Conservation (phyloP, 78 protist genomes). For the Anaeramoeba flamelloides region DNA sequence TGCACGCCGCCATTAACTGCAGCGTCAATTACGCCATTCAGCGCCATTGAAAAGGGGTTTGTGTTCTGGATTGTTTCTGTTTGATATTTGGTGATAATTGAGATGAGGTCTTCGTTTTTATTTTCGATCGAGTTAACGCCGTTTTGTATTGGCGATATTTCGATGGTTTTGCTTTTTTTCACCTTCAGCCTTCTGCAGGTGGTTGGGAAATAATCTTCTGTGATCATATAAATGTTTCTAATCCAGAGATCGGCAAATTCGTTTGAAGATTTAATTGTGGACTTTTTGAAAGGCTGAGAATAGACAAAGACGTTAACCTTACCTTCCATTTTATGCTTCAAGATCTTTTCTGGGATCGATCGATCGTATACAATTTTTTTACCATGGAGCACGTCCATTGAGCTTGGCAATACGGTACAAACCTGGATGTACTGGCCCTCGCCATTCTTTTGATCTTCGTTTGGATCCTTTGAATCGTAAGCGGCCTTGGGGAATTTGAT, state of each 20-base stretch:
- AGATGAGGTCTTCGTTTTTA: slow-evolving; percentile 44
- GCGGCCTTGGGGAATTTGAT: slow-evolving; percentile 38
- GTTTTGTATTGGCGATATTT: slow-evolving; percentile 25
- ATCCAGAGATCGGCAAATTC: slow-evolving; percentile 50
- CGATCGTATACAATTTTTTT: neutral
- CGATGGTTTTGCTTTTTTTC: neutral
- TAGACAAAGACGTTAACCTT: neutral
- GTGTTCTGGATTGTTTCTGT: too few species aligned
- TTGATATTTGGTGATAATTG: too few species aligned
- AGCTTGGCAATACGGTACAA: neutral
- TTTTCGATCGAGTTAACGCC: slow-evolving; percentile 33
- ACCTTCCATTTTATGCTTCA: neutral
- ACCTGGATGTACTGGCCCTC: slow-evolving; percentile 11
- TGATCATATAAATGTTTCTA: slow-evolving; percentile 18
- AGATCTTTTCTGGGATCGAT: neutral
- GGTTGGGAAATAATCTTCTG: slow-evolving; percentile 36
- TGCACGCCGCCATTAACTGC: too few species aligned
- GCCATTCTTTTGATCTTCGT: slow-evolving; percentile 1
- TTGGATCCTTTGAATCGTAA: slow-evolving; percentile 33
- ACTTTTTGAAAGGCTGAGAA: slow-evolving; percentile 4
- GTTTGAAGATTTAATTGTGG: slow-evolving; percentile 23
- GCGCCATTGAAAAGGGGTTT: too few species aligned
- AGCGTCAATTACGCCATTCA: too few species aligned
- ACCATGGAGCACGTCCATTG: too few species aligned
- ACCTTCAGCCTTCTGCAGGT: slow-evolving; percentile 37